These are phyloP conservation scores for Fusarium fujikuroi DNA, from an alignment of 2,329 filamentous ascomycete genomes.

Conservation along the genomic window DNA sequence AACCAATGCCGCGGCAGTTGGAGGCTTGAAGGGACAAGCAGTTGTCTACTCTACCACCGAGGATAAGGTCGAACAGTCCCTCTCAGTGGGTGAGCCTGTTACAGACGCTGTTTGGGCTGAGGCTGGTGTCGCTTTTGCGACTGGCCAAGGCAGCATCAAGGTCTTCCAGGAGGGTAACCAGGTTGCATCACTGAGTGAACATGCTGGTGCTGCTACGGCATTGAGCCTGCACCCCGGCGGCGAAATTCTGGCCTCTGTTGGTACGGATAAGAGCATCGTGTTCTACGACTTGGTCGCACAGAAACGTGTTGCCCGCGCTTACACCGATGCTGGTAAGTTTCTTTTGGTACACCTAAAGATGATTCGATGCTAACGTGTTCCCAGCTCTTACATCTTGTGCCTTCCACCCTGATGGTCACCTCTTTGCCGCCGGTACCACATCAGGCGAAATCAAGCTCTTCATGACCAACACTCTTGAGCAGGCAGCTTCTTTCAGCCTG, in stretches of 20 bases:
- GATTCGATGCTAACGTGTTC: slow-evolving; percentile 6
- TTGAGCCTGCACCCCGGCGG: slow-evolving; percentile 86
- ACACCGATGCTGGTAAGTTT: slow-evolving; percentile 79
- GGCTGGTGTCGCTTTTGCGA: slow-evolving; percentile 76
- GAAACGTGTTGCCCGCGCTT: slow-evolving; percentile 80
- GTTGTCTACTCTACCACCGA: slow-evolving; percentile 80
- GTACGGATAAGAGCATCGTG: slow-evolving; percentile 90
- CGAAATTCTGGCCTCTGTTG: slow-evolving; percentile 85
- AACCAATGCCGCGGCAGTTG: slow-evolving; percentile 77
- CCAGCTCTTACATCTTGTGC: slow-evolving; percentile 78
- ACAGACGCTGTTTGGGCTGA: slow-evolving; percentile 74
- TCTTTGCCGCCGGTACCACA: slow-evolving; percentile 85
- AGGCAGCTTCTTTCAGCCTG: slow-evolving; percentile 78
- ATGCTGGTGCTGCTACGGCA: slow-evolving; percentile 82
- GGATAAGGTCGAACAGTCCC: slow-evolving; percentile 72
- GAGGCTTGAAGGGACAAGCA: slow-evolving; percentile 78
- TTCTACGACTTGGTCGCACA: slow-evolving; percentile 82
- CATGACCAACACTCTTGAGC: slow-evolving; percentile 82
- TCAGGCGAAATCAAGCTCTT: slow-evolving; percentile 88
- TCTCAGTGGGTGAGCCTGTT: slow-evolving; percentile 75
- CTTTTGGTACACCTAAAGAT: neutral
- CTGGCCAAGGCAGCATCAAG: slow-evolving; percentile 81
- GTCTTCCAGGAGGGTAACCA: slow-evolving; percentile 79
- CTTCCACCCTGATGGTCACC: slow-evolving; percentile 97
- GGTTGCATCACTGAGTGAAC: slow-evolving; percentile 77